Percentiles rank a stretch among this genome's conserved stretches.
Evolutionary conservation across 768 basidiomycete species (phyloP).

Genomic region (Leucocoprinus birnbaumii): DNA sequence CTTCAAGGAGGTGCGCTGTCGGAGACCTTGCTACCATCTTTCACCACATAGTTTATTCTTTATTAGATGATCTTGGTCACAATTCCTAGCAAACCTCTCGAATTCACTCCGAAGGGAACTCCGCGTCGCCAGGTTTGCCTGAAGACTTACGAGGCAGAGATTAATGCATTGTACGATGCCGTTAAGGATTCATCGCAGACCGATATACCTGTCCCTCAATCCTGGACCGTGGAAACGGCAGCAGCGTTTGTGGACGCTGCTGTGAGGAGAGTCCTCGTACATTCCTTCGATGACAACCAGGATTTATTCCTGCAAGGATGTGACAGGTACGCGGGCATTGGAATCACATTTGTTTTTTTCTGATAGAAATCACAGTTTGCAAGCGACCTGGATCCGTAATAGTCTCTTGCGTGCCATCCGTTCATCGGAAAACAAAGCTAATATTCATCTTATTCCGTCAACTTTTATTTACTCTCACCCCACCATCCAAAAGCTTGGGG

Average conservation of each 20-base stretch:
- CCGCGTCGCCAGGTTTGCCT: constrained; percentile 34
- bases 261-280: constrained; percentile 28
- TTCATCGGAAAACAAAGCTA: constrained; percentile 13
- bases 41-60: neutral
- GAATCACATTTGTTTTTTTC: too few species aligned
- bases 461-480: constrained; percentile 35
- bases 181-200: constrained; percentile 28
- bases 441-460: constrained; percentile 19
- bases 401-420: constrained; percentile 31
- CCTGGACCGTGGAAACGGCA: constrained; percentile 18
- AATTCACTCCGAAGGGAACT: constrained; percentile 25
- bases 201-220: constrained; percentile 21
- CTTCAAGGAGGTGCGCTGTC: constrained; percentile 38
- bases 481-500: constrained; percentile 20
- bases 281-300: constrained; percentile 23
- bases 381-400: constrained; percentile 39
- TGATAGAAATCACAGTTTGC: too few species aligned
- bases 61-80: constrained; percentile 39
- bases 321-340: constrained; percentile 30
- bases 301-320: constrained; percentile 39
- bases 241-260: constrained; percentile 12
- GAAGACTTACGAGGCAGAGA: constrained; percentile 36
- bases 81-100: constrained; percentile 30
- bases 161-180: constrained; percentile 30
- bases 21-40: neutral